A percentile compares a stretch with the other conserved stretches of the same genome.
These are phyloP conservation scores for Sugiyamaella japonica DNA, from an alignment of 1,139 yeast genomes.

Conservation along the genomic window DNA sequence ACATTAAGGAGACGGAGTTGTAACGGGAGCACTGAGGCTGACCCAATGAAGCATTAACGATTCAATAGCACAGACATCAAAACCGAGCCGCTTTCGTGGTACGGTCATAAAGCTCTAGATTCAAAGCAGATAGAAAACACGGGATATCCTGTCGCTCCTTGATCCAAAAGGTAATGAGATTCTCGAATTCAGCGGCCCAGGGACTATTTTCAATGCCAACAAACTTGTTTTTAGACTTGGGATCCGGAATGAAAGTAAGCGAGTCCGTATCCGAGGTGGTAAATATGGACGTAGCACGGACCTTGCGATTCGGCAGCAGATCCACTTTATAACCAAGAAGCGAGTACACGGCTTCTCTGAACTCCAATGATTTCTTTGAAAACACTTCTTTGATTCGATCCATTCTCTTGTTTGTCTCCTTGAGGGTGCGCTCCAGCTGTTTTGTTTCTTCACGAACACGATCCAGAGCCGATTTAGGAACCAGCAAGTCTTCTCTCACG, in stretches of 20 bases:
- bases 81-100: slow-evolving; percentile 33
- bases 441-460: slow-evolving; percentile 58
- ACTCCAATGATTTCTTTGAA: slow-evolving; percentile 70
- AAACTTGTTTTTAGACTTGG: slow-evolving; percentile 38
- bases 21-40: neutral
- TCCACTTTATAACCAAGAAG: slow-evolving; percentile 76
- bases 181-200: slow-evolving; percentile 53
- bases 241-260: slow-evolving; percentile 43
- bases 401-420: slow-evolving; percentile 56
- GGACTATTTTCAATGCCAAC: slow-evolving; percentile 37
- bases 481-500: slow-evolving; percentile 25
- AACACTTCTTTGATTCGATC: slow-evolving; percentile 63
- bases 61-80: slow-evolving; percentile 7
- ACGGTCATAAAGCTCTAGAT: slow-evolving; percentile 59
- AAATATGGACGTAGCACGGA: slow-evolving; percentile 64
- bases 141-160: slow-evolving; percentile 70
- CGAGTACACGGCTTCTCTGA: slow-evolving; percentile 65
- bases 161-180: slow-evolving; percentile 66
- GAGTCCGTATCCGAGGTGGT: slow-evolving; percentile 39
- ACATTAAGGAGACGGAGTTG: slow-evolving; percentile 3
- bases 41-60: neutral
- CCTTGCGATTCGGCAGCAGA: slow-evolving; percentile 64
- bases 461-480: slow-evolving; percentile 68
- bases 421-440: slow-evolving; percentile 51
- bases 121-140: slow-evolving; percentile 76